A percentile compares a stretch with the other conserved stretches of the same genome.
These are phyloP conservation scores for Drechslerella coelobrocha DNA, from an alignment of 2,329 filamentous ascomycete genomes.

Conservation along the genomic window DNA sequence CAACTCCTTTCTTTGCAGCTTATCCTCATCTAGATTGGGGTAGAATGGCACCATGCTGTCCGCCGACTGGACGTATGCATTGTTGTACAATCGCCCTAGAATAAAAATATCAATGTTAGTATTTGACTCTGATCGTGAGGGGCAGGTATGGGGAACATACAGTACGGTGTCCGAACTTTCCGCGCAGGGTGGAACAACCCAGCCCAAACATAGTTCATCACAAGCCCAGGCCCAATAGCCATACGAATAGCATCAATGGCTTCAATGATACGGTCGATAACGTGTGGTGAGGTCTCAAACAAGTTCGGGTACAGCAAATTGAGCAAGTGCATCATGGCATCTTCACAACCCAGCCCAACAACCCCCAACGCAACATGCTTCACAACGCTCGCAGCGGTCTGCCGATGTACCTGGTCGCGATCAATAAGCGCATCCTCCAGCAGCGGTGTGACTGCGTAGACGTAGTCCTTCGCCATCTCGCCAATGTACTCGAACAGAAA, in stretches of 20 bases:
- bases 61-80: slow-evolving; percentile 90
- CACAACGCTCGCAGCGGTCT: slow-evolving; percentile 94
- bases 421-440: slow-evolving; percentile 97
- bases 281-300: slow-evolving; percentile 96
- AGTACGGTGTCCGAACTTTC: slow-evolving; percentile 93
- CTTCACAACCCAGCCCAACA: slow-evolving; percentile 95
- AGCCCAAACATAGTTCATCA: slow-evolving; percentile 98
- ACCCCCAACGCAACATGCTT: slow-evolving; percentile 98
- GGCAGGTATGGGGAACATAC: too few species aligned
- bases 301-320: slow-evolving; percentile 96
- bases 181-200: slow-evolving; percentile 95
- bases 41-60: slow-evolving; percentile 98
- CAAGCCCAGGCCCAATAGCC: slow-evolving; percentile 86
- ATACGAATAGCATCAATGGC: slow-evolving; percentile 95
- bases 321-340: slow-evolving; percentile 96
- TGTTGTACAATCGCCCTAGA: slow-evolving; percentile 77
- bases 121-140: too few species aligned
- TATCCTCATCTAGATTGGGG: slow-evolving; percentile 81
- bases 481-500: slow-evolving; percentile 99
- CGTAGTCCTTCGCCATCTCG: slow-evolving; percentile 99
- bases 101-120: slow-evolving; percentile 12
- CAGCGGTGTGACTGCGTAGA: slow-evolving; percentile 94
- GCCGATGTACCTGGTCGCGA: slow-evolving; percentile 94
- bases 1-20: slow-evolving; percentile 78
- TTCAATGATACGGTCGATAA: slow-evolving; percentile 97